Conservation (phyloP, 129 eudicot species). For the Artemisia annua region DNA sequence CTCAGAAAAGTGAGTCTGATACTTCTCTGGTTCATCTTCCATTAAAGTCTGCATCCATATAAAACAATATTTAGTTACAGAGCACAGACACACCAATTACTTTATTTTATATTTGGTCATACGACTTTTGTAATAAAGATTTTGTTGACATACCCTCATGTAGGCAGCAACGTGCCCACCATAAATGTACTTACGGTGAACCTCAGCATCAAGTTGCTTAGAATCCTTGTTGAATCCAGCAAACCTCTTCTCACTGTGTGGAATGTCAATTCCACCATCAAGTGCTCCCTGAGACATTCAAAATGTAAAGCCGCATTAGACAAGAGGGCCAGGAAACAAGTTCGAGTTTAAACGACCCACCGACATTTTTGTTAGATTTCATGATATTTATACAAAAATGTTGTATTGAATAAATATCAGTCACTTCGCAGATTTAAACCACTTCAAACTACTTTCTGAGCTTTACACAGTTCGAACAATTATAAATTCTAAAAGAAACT, state of each 20-base stretch:
- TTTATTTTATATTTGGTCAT: neutral
- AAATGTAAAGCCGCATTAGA: neutral
- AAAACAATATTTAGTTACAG: neutral
- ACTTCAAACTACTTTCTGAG: no score
- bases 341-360: neutral
- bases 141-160: no score
- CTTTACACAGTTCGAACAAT: no score
- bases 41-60: constrained; percentile 30
- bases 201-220: no score
- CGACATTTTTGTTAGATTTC: neutral
- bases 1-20: no score
- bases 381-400: neutral
- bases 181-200: no score
- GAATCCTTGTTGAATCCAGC: constrained; percentile 47
- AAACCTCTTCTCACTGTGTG: constrained; percentile 59
- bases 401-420: neutral
- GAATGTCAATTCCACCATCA: constrained; percentile 59
- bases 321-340: no score
- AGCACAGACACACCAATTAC: neutral
- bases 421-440: no score
- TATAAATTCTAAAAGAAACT: no score
- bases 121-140: no score
- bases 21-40: neutral
- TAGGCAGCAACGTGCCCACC: no score
- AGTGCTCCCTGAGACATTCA: constrained; percentile 45